These are phyloP conservation scores for Pleurotus djamor DNA, from an alignment of 768 basidiomycete species.

Conservation along the genomic window DNA sequence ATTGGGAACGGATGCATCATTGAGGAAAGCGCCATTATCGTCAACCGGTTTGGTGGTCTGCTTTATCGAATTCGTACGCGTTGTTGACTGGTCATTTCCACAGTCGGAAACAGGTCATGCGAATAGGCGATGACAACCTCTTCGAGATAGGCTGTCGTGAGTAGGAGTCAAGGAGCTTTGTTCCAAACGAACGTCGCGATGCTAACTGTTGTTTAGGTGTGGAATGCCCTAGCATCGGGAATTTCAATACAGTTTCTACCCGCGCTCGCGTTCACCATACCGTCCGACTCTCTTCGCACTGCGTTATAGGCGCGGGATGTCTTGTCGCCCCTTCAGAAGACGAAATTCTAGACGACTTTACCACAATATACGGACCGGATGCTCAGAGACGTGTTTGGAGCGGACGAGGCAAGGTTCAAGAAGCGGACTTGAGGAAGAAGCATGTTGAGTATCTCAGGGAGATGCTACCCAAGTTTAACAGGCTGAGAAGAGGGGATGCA, in stretches of 20 bases:
- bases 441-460: conserved; percentile 92
- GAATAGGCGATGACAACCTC: conserved; percentile 90
- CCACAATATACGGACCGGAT: conserved; percentile 77
- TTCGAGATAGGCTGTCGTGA: conserved; percentile 93
- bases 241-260: conserved; percentile 84
- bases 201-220: conserved; percentile 53
- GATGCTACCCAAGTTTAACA: conserved; percentile 88
- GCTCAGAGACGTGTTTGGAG: conserved; percentile 82
- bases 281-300: conserved; percentile 75
- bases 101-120: conserved; percentile 82
- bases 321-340: conserved; percentile 77
- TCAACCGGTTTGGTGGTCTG: conserved; percentile 62
- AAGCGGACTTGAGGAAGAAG: conserved; percentile 79
- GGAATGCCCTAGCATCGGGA: conserved; percentile 82
- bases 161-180: conserved; percentile 28
- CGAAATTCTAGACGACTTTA: conserved; percentile 79
- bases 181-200: background rate
- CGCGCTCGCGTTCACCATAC: conserved; percentile 83
- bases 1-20: conserved; percentile 89
- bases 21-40: conserved; percentile 88
- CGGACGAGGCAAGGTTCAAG: conserved; percentile 80
- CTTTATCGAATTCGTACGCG: background rate
- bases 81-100: background rate
- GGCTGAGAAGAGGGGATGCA: conserved; percentile 61
- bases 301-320: conserved; percentile 80